phyloP scores from a whole-genome alignment of 73 alveolate species.

The Paramecium tetraurelia region DNA sequence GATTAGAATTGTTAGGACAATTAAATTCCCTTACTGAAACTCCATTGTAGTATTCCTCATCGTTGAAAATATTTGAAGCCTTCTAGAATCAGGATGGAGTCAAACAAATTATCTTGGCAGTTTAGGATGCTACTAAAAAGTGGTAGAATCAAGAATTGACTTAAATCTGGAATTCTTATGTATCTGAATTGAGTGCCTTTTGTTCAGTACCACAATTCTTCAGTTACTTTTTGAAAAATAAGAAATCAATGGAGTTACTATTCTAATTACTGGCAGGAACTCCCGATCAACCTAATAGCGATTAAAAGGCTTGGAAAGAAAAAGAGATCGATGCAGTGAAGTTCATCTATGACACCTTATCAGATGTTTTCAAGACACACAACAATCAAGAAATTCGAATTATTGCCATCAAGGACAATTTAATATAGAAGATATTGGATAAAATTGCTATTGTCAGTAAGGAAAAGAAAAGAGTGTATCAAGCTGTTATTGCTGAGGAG shows the following conservation, averaged over 20 bases:
- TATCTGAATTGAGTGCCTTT: conserved; percentile 72
- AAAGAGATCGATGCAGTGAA: conserved; percentile 75
- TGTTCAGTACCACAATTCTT: conserved; percentile 75
- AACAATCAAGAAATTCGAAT: conserved; percentile 69
- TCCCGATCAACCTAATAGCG: conserved; percentile 66
- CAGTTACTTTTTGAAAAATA: conserved; percentile 61
- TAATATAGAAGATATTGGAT: conserved; percentile 69
- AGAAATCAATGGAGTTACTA: conserved; percentile 62
- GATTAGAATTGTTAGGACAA: conserved; percentile 38
- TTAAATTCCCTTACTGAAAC: conserved; percentile 27
- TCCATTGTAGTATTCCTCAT: conserved; percentile 3
- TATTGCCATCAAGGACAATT: conserved; percentile 74
- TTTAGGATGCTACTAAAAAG: conserved; percentile 65
- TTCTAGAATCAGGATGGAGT: conserved; percentile 68
- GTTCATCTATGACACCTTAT: conserved; percentile 70
- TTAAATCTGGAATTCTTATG: conserved; percentile 75
- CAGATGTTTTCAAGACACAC: conserved; percentile 65
- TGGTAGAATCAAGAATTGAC: conserved; percentile 69
- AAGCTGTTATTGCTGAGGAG: conserved; percentile 67
- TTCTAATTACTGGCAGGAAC: conserved; percentile 68
- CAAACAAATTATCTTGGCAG: conserved; percentile 69
- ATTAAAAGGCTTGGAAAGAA: conserved; percentile 62
- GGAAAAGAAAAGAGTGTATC: conserved; percentile 74
- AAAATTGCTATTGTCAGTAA: conserved; percentile 73
- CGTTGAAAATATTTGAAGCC: conserved; percentile 40